Percentiles rank a stretch among this genome's conserved stretches.
These are phyloP conservation scores for Boletus bicolor DNA, from an alignment of 768 basidiomycete species.

Conservation along the genomic window DNA sequence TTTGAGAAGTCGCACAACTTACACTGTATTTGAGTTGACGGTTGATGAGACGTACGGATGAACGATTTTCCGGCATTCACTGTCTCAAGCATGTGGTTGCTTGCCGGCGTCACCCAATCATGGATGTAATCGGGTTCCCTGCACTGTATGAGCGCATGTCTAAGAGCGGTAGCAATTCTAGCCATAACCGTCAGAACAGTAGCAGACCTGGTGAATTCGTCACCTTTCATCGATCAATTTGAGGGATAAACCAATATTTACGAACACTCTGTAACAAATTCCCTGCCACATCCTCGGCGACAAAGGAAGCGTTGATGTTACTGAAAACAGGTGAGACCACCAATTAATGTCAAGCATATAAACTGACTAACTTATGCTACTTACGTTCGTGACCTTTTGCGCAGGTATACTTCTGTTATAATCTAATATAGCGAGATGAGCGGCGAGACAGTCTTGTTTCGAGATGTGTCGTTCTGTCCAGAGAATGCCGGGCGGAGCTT, in stretches of 20 bases:
- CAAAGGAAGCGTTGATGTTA: conserved; percentile 16
- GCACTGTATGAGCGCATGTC: conserved; percentile 13
- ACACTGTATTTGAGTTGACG: conserved; percentile 26
- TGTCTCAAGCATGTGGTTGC: conserved; percentile 16
- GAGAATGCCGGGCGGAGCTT: conserved; percentile 16
- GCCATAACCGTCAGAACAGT: conserved; percentile 16
- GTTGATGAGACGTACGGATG: conserved; percentile 10
- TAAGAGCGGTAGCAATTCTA: conserved; percentile 18
- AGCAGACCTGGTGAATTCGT: conserved; percentile 6
- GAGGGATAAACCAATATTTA: neutral
- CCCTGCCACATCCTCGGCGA: conserved; percentile 15
- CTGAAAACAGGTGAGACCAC: conserved; percentile 5
- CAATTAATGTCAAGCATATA: neutral
- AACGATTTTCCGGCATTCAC: conserved; percentile 18
- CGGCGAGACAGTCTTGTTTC: conserved; percentile 31
- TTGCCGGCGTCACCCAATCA: conserved; percentile 20
- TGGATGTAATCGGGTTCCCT: conserved; percentile 15
- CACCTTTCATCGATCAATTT: neutral
- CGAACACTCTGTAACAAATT: conserved; percentile 23
- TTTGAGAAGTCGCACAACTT: neutral
- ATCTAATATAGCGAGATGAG: conserved; percentile 26
- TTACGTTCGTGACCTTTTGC: conserved; percentile 25
- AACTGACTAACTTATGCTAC: conserved; percentile 22
- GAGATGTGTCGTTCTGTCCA: conserved; percentile 4
- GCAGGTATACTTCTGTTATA: conserved; percentile 11